Percentiles rank a stretch among this genome's conserved stretches.
Conservation (phyloP, 2,329 filamentous ascomycete species). For the Aspergillus unguis region DNA sequence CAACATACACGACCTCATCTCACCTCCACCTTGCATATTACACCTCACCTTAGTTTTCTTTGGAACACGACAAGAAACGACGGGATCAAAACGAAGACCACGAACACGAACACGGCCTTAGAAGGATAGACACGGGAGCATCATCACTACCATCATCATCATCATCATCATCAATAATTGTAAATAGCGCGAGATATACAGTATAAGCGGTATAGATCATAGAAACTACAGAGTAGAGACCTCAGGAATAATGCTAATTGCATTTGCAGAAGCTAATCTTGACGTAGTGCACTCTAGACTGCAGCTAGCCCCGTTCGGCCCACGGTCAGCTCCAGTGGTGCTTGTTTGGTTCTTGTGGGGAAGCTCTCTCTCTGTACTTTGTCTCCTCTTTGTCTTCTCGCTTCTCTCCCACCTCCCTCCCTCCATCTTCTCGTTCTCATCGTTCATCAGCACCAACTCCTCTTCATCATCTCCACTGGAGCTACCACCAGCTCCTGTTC, state of each 20-base stretch:
- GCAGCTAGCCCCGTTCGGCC: constrained; percentile 18
- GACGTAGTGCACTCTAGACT: constrained; percentile 1
- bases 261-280: not conserved
- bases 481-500: not conserved
- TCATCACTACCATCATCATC: not conserved
- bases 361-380: constrained; percentile 10
- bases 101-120: constrained; percentile 5
- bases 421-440: not conserved
- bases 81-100: constrained; percentile 4
- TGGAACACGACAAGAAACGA: constrained; percentile 5
- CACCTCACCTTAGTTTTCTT: not conserved
- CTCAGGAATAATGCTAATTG: too few species aligned
- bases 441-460: not conserved
- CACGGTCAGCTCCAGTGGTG: constrained; percentile 19
- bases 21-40: not conserved
- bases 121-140: not conserved
- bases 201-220: constrained; percentile 7
- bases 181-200: constrained; percentile 7
- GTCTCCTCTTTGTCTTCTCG: not conserved
- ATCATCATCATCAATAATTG: not conserved
- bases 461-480: not conserved
- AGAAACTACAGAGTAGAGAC: not conserved
- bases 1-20: not conserved
- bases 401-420: constrained; percentile 4
- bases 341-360: constrained; percentile 14